These are phyloP conservation scores for Nidularia pulvinata DNA, from an alignment of 768 basidiomycete species.

Conservation along the genomic window DNA sequence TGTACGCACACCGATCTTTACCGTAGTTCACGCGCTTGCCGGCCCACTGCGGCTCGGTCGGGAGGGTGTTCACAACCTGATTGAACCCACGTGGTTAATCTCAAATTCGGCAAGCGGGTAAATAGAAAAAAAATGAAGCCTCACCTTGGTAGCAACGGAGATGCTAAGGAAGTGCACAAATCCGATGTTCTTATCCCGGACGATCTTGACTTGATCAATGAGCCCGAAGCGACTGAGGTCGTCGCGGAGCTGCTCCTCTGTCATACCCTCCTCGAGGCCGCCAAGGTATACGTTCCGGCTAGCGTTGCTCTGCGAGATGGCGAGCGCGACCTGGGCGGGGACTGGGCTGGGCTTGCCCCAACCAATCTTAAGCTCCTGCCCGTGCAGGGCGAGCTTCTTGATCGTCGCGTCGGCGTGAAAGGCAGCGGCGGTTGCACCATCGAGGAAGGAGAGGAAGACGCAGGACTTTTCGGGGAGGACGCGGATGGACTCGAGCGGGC, in stretches of 20 bases:
- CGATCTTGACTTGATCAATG: conserved; percentile 99
- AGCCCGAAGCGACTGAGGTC: conserved; percentile 92
- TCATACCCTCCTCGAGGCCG: conserved; percentile 86
- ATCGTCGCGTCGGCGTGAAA: conserved; percentile 98
- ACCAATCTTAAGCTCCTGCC: conserved; percentile 97
- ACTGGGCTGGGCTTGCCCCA: conserved; percentile 97
- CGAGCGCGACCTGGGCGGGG: conserved; percentile 81
- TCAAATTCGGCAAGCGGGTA: neutral
- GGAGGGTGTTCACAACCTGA: conserved; percentile 92
- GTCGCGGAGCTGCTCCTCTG: conserved; percentile 90
- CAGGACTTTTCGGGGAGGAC: conserved; percentile 97
- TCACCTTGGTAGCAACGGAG: conserved; percentile 94
- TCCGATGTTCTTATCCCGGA: conserved; percentile 98
- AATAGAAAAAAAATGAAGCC: conserved; percentile 16
- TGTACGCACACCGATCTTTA: conserved; percentile 98
- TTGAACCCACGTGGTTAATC: conserved; percentile 1
- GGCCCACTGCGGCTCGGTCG: conserved; percentile 90
- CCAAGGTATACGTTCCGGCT: conserved; percentile 97
- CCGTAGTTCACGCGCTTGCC: conserved; percentile 98
- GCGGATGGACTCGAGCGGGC: conserved; percentile 92
- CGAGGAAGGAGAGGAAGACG: conserved; percentile 98
- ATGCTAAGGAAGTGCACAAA: conserved; percentile 99
- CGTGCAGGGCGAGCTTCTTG: conserved; percentile 91
- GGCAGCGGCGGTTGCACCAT: conserved; percentile 88
- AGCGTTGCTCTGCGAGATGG: conserved; percentile 91